phyloP scores from a whole-genome alignment of 2,329 filamentous ascomycete species.

The Talaromyces islandicus region DNA sequence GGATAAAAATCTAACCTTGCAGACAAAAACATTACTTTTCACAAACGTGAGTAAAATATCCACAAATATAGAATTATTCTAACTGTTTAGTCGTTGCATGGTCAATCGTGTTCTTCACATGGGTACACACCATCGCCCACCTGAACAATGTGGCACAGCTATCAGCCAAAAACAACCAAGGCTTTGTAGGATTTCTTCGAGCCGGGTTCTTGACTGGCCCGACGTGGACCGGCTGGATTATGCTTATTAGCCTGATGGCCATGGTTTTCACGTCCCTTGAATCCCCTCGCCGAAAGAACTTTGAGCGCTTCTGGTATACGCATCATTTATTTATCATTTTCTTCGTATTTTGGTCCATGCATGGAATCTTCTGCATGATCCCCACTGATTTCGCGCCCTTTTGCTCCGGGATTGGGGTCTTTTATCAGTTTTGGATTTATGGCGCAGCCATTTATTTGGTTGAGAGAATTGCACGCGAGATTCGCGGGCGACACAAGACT shows the following conservation, averaged over 20 bases:
- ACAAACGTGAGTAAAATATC: conserved; percentile 50
- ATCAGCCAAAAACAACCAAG: conserved; percentile 66
- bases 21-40: conserved; percentile 84
- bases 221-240: conserved; percentile 80
- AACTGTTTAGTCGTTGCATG: conserved; percentile 56
- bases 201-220: conserved; percentile 74
- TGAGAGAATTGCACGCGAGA: conserved; percentile 72
- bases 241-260: conserved; percentile 70
- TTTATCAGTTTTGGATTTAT: conserved; percentile 88
- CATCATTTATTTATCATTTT: conserved; percentile 84
- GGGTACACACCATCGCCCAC: conserved; percentile 79
- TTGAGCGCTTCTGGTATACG: conserved; percentile 86
- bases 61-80: not conserved
- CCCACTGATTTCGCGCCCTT: conserved; percentile 72
- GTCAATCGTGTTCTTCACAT: conserved; percentile 84
- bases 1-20: not conserved
- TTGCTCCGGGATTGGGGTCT: conserved; percentile 66
- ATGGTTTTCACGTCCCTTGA: conserved; percentile 75
- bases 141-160: conserved; percentile 82
- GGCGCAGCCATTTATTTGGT: conserved; percentile 73
- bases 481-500: conserved; percentile 75
- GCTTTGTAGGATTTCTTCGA: conserved; percentile 69
- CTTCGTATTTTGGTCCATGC: conserved; percentile 87
- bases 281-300: conserved; percentile 72
- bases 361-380: conserved; percentile 87